Evolutionary conservation across 768 basidiomycete species (phyloP).

Genomic region (Panellus pusillus): DNA sequence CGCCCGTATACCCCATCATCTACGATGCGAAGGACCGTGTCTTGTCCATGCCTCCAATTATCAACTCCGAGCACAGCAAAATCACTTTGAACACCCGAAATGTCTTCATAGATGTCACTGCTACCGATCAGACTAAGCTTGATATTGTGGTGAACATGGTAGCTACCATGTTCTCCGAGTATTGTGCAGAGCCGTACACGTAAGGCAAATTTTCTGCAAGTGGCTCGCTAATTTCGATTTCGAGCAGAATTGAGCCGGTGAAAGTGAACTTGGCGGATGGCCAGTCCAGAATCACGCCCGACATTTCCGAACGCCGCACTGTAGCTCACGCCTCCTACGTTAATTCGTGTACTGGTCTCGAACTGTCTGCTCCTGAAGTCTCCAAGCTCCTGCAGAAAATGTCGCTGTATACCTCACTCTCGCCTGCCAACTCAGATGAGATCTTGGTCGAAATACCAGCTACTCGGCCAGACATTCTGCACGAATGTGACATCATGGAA

Average conservation of each 20-base stretch:
- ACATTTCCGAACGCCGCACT: conserved; percentile 71
- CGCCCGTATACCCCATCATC: conserved; percentile 96
- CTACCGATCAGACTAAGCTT: conserved; percentile 95
- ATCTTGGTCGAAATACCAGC: conserved; percentile 79
- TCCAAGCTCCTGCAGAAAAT: conserved; percentile 78
- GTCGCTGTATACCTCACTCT: conserved; percentile 64
- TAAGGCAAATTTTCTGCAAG: conserved; percentile 40
- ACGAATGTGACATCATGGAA: conserved; percentile 98
- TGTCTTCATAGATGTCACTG: conserved; percentile 95
- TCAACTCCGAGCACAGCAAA: conserved; percentile 97
- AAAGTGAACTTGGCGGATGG: conserved; percentile 82
- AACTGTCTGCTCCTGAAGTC: conserved; percentile 64
- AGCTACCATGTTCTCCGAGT: conserved; percentile 97
- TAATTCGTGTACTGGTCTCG: conserved; percentile 92
- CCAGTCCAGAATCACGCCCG: conserved; percentile 71
- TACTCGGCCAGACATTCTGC: conserved; percentile 98
- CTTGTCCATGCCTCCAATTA: conserved; percentile 96
- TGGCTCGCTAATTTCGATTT: background rate
- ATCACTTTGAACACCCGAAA: conserved; percentile 92
- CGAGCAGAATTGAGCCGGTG: conserved; percentile 85
- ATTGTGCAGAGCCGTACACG: conserved; percentile 91
- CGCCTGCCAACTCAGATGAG: conserved; percentile 59
- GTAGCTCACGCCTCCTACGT: conserved; percentile 85
- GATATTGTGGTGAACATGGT: conserved; percentile 95
- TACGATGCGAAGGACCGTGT: conserved; percentile 89